phyloP scores from a whole-genome alignment of 2,329 filamentous ascomycete species.

The Ceratocystis cacaofunesta region DNA sequence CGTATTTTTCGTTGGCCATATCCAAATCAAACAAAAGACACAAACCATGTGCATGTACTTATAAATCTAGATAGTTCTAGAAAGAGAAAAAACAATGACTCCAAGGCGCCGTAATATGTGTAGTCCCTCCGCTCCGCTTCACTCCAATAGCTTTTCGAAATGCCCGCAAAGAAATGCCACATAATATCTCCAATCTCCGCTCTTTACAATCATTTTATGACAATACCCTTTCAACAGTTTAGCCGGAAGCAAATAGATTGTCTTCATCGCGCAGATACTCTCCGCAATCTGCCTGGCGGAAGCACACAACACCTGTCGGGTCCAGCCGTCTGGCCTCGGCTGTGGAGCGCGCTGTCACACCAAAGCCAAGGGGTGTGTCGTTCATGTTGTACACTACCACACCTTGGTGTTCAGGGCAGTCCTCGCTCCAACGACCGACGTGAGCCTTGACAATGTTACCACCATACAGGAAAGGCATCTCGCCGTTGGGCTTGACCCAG shows the following conservation, averaged over 20 bases:
- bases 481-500: conserved; percentile 90
- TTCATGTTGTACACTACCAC: conserved; percentile 84
- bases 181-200: conserved; percentile 7
- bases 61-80: conserved; percentile 13
- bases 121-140: conserved; percentile 12
- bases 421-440: conserved; percentile 72
- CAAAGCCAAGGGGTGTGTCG: conserved; percentile 87
- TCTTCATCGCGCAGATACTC: conserved; percentile 83
- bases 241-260: conserved; percentile 44
- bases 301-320: conserved; percentile 77
- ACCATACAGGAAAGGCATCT: conserved; percentile 95
- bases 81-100: conserved; percentile 16
- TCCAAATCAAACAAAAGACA: conserved; percentile 4
- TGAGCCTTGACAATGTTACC: conserved; percentile 62
- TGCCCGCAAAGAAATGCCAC: conserved; percentile 14
- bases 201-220: not conserved
- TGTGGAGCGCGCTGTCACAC: conserved; percentile 76
- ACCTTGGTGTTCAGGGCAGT: conserved; percentile 85
- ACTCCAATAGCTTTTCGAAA: conserved; percentile 13
- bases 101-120: conserved; percentile 14
- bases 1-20: not conserved
- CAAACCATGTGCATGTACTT: conserved; percentile 7
- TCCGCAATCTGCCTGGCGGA: conserved; percentile 84
- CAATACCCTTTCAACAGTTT: conserved; percentile 16
- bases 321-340: conserved; percentile 71